These are phyloP conservation scores for Amniculicola lignicola DNA, from an alignment of 495 filamentous ascomycete species.

Conservation along the genomic window DNA sequence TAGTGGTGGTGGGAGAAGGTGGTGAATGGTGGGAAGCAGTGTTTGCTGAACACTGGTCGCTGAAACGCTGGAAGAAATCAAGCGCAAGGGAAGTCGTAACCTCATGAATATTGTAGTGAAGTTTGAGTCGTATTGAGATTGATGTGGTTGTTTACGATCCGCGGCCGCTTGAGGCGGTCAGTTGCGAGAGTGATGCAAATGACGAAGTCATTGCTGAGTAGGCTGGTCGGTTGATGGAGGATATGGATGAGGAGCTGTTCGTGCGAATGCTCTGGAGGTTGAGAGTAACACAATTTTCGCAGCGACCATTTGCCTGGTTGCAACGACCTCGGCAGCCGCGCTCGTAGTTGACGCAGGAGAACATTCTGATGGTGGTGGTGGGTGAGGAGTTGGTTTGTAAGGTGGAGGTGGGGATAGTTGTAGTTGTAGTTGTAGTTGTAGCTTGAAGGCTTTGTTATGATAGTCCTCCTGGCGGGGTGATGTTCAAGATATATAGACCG, in stretches of 20 bases:
- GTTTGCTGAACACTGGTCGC: constrained; percentile 12
- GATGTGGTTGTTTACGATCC: not conserved
- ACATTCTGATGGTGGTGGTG: constrained; percentile 24
- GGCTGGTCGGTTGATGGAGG: constrained; percentile 10
- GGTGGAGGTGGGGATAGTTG: too few species aligned
- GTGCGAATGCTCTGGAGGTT: constrained; percentile 32
- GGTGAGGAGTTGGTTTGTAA: not conserved
- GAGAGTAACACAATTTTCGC: constrained; percentile 35
- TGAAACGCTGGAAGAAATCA: not conserved
- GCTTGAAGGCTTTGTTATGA: too few species aligned
- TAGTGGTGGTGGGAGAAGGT: not conserved
- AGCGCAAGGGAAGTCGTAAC: too few species aligned
- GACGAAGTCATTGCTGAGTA: constrained; percentile 37
- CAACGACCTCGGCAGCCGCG: constrained; percentile 39
- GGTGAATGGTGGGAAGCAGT: not conserved
- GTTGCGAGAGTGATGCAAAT: constrained; percentile 33
- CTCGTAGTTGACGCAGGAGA: constrained; percentile 41
- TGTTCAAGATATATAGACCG: too few species aligned
- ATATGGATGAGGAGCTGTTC: constrained; percentile 25
- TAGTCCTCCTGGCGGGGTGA: too few species aligned
- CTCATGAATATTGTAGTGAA: too few species aligned
- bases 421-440: too few species aligned
- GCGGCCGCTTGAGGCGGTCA: not conserved
- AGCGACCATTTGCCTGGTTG: constrained; percentile 34
- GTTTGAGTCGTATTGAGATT: too few species aligned